A percentile compares a stretch with the other conserved stretches of the same genome.
Evolutionary conservation across 768 basidiomycete species (phyloP).

Genomic region (Aureoboletus auriporus): DNA sequence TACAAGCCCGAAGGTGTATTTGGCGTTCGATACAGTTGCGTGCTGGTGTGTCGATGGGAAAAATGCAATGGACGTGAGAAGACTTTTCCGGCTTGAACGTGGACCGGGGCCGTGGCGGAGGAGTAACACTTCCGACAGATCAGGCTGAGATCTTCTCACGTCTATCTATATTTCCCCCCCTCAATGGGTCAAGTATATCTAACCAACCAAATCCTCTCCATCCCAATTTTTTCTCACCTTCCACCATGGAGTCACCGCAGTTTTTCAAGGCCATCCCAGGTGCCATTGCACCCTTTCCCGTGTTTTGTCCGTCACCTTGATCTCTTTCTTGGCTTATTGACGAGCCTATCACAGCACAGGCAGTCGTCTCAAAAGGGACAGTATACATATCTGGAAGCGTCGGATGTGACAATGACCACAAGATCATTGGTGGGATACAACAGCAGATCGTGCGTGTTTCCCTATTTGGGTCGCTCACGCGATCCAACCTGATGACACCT

Average conservation of each 20-base stretch:
- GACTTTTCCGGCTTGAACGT: too few relatives aligned
- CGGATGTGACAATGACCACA: slow-evolving; percentile 29
- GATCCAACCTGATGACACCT: neutral
- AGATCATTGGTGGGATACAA: slow-evolving; percentile 28
- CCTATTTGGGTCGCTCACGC: neutral
- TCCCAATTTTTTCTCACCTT: too few relatives aligned
- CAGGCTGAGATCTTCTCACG: too few relatives aligned
- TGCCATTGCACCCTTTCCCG: neutral
- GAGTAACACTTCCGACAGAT: too few relatives aligned
- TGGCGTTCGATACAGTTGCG: too few relatives aligned
- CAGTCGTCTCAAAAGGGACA: neutral
- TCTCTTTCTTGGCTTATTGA: neutral
- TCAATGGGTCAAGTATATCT: too few relatives aligned
- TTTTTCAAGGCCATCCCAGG: neutral
- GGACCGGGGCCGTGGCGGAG: too few relatives aligned
- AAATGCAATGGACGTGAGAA: too few relatives aligned
- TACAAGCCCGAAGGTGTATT: slow-evolving; percentile 43
- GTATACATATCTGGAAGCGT: slow-evolving; percentile 40
- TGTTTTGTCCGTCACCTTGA: neutral
- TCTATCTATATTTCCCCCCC: too few relatives aligned
- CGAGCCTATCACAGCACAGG: neutral
- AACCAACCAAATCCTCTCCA: too few relatives aligned
- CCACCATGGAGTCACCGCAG: too few relatives aligned
- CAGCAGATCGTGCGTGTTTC: slow-evolving; percentile 32
- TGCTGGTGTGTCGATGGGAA: too few relatives aligned